Evolutionary conservation across 192 early-diverging fungal species (phyloP), one percentile per base, ranked within the genome.

Genomic region (Irineochytrium annulatum): DNA sequence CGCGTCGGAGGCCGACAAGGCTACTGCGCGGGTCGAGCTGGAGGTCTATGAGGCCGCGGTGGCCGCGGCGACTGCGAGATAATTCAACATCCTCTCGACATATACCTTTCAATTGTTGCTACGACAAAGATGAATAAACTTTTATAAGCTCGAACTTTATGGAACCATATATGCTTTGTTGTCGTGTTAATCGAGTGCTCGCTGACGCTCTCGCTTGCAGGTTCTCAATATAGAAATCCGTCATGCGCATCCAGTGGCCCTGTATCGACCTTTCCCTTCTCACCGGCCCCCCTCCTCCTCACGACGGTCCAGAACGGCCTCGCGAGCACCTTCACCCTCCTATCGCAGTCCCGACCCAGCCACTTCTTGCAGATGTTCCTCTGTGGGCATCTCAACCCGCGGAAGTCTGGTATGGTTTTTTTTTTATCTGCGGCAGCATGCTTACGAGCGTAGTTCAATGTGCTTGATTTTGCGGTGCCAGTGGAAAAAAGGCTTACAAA

Each of bases 11-110:
- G 69, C 77, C 27, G 91, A 89, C 59, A 88, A 89, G 81, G 81
- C 84, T 57, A 80, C 76, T 22, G 95, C 92, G 57, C 87, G 81
- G 67, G 77, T 93, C 61, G 89, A 98, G 76, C 61, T 91, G 19
- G 92, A 95, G 72, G 84, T 94, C 17, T 91, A 86, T 68, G 91
- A 94, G 76, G 82, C 93, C 27, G 74, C 94, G 44, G 83, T 92
- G 71, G 72, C 75, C 60, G 92, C 91, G 29, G 70, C 64, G 30
- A 67, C 46, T 24, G 17, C 41, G 26, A 62, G 70, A 51, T 71
- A 71, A 54, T n/a, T n/a, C n/a, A n/a, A n/a, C n/a, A n/a, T n/a
- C n/a, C n/a, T n/a, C n/a, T n/a, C n/a, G n/a, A n/a, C n/a, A n/a
- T n/a, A n/a, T n/a, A n/a, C n/a, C n/a, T n/a, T n/a, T n/a, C n/a